phyloP scores from a whole-genome alignment of 352 stramenopile genomes.

The Globisporangium nagaii region DNA sequence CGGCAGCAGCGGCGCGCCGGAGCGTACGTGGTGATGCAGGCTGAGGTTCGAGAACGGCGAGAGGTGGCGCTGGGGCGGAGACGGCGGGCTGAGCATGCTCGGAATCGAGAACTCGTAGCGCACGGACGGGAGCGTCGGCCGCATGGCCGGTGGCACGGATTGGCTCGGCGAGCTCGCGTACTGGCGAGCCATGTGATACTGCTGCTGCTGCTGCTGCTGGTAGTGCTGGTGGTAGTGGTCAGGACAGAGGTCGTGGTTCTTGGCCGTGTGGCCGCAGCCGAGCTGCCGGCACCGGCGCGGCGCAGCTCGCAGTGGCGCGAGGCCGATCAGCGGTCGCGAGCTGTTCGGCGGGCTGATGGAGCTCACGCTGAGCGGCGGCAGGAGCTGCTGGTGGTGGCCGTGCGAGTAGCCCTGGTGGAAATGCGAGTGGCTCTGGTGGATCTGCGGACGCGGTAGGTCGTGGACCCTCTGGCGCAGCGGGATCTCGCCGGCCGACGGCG shows the following conservation, averaged over 20 bases:
- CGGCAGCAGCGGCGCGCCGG: slow-evolving; percentile 1
- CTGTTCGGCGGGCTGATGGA: slow-evolving; percentile 52
- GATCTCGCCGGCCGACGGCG: slow-evolving; percentile 1
- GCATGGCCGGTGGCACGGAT: background rate
- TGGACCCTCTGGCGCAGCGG: slow-evolving; percentile 9
- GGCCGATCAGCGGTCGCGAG: slow-evolving; percentile 20
- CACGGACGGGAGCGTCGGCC: slow-evolving; percentile 3
- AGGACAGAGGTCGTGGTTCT: slow-evolving; percentile 62
- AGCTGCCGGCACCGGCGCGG: slow-evolving; percentile 41
- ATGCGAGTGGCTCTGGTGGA: slow-evolving; percentile 1
- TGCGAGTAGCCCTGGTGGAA: background rate
- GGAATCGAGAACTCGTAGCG: slow-evolving; percentile 15
- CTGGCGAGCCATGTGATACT: slow-evolving; percentile 1
- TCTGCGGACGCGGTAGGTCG: slow-evolving; percentile 7
- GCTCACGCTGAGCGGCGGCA: slow-evolving; percentile 23
- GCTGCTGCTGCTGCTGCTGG: slow-evolving; percentile 12
- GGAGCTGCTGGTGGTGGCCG: slow-evolving; percentile 14
- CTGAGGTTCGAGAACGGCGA: background rate
- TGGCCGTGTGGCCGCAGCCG: slow-evolving; percentile 57
- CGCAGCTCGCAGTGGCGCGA: slow-evolving; percentile 30
- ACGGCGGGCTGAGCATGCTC: slow-evolving; percentile 4
- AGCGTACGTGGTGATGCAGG: background rate
- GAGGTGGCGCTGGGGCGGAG: slow-evolving; percentile 4
- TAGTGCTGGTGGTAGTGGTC: slow-evolving; percentile 45
- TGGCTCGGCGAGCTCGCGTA: background rate